Conservation (phyloP, 176 grass and related monocot species). For the Carex littledalei region DNA sequence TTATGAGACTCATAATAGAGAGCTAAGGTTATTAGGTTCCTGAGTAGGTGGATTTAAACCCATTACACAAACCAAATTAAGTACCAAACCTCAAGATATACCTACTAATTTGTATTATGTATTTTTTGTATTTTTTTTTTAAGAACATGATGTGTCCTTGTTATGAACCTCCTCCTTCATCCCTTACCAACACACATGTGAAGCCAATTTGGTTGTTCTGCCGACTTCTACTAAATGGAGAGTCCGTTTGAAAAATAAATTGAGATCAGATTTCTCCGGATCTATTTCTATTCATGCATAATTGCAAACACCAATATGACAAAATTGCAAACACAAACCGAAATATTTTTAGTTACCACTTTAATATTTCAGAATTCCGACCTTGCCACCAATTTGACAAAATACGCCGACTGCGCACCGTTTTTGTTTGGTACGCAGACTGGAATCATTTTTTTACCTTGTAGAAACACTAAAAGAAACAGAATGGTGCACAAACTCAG, state of each 20-base stretch:
- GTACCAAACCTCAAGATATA: constrained; percentile 6
- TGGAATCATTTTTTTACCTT: too few species aligned
- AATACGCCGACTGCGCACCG: too few species aligned
- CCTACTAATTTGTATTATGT: constrained; percentile 14
- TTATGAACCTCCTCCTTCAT: background rate
- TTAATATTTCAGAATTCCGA: too few species aligned
- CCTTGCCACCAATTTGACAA: too few species aligned
- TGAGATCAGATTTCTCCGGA: background rate
- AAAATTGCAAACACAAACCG: too few species aligned
- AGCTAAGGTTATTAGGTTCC: constrained; percentile 13
- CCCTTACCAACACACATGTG: constrained; percentile 20
- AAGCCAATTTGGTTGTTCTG: background rate
- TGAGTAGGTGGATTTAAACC: constrained; percentile 4
- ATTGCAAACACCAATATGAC: too few species aligned
- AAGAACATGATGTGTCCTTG: background rate
- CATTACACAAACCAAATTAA: background rate
- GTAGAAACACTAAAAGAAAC: too few species aligned
- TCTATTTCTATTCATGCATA: background rate
- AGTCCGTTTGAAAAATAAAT: background rate
- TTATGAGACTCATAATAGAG: background rate
- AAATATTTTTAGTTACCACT: too few species aligned
- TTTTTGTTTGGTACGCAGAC: too few species aligned
- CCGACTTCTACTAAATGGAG: background rate
- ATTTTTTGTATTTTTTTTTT: background rate
- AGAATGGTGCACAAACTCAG: too few species aligned